These are phyloP conservation scores for Coelastrella sp. DNA, from an alignment of 139 green algal genomes.

Conservation along the genomic window DNA sequence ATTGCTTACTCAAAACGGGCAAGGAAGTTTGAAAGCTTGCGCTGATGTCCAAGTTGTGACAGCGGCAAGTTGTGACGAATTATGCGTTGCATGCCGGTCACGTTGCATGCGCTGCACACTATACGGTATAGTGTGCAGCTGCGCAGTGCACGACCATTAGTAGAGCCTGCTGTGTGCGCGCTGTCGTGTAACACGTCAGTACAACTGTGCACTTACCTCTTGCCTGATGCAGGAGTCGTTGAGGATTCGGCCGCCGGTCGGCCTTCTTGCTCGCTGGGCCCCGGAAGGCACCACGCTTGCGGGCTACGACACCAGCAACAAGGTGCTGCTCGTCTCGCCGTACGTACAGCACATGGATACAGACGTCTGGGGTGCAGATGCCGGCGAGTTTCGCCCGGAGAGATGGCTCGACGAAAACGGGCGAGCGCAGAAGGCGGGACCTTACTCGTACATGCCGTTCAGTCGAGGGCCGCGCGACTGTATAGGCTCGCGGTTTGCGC, in stretches of 20 bases:
- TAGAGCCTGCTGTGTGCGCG: too few relatives aligned
- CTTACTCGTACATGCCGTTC: conserved; percentile 53
- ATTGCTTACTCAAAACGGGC: too few relatives aligned
- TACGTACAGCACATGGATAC: conserved; percentile 48
- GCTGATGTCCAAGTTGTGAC: too few relatives aligned
- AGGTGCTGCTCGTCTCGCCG: conserved; percentile 43
- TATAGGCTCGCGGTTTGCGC: conserved; percentile 45
- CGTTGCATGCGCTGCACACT: too few relatives aligned
- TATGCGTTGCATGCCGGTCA: too few relatives aligned
- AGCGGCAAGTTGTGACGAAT: too few relatives aligned
- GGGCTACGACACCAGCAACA: conserved; percentile 40
- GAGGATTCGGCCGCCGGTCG: conserved; percentile 15
- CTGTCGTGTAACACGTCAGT: too few relatives aligned
- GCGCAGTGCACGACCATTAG: too few relatives aligned
- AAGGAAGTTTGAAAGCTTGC: too few relatives aligned
- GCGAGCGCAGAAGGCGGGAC: background rate
- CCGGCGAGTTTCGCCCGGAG: conserved; percentile 25
- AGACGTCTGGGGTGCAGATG: conserved; percentile 40
- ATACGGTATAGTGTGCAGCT: too few relatives aligned
- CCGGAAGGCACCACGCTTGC: conserved; percentile 26
- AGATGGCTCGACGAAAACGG: conserved; percentile 37
- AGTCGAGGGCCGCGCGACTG: conserved; percentile 41
- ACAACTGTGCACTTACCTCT: too few relatives aligned
- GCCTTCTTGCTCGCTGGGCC: conserved; percentile 37
- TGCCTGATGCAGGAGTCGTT: conserved; percentile 34